phyloP scores from a whole-genome alignment of 768 basidiomycete genomes.

The Favolaschia claudopus region DNA sequence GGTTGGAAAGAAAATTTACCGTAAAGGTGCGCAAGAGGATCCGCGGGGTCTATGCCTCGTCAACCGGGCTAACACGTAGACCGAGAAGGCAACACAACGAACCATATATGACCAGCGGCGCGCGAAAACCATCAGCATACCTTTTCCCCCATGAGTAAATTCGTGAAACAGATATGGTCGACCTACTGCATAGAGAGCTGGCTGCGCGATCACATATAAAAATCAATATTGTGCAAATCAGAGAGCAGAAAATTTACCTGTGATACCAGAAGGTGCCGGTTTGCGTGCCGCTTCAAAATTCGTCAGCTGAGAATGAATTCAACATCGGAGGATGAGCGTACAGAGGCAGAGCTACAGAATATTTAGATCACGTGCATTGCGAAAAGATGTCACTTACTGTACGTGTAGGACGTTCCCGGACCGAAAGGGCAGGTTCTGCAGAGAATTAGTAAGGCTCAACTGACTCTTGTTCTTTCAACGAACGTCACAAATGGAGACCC shows the following conservation, averaged over 20 bases:
- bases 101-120: slow-evolving; percentile 29
- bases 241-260: too few species aligned
- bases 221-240: too few species aligned
- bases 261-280: slow-evolving; percentile 47
- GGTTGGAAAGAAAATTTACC: too few species aligned
- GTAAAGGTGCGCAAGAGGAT: not conserved
- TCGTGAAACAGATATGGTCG: too few species aligned
- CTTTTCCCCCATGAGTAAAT: too few species aligned
- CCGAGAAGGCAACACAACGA: not conserved
- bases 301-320: not conserved
- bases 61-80: not conserved
- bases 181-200: slow-evolving; percentile 44
- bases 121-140: slow-evolving; percentile 46
- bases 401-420: slow-evolving; percentile 8
- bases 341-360: slow-evolving; percentile 15
- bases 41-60: not conserved
- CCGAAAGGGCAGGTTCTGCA: slow-evolving; percentile 10
- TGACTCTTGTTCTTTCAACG: not conserved
- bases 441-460: not conserved
- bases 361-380: not conserved
- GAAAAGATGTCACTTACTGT: not conserved
- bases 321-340: not conserved
- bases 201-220: too few species aligned
- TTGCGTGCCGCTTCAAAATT: slow-evolving; percentile 31
- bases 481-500: slow-evolving; percentile 15